Evolutionary conservation across 2,329 filamentous ascomycete species (phyloP).

Genomic region (Exophiala sp.): DNA sequence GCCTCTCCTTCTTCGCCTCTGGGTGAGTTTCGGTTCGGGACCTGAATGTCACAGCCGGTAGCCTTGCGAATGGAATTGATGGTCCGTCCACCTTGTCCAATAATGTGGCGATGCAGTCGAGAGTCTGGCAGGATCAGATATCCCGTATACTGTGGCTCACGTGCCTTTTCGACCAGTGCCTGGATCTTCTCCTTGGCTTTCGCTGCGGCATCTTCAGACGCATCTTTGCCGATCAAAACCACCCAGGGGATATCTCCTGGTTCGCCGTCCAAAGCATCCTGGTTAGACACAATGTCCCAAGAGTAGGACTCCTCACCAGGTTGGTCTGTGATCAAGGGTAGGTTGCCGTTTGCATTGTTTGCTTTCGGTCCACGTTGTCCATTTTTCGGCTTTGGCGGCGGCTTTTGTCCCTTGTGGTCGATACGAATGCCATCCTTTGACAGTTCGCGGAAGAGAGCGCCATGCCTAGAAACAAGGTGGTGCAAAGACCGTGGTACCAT

Average conservation of each 20-base stretch:
- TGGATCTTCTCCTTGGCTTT: conserved; percentile 73
- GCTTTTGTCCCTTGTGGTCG: conserved; percentile 75
- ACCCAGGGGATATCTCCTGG: conserved; percentile 66
- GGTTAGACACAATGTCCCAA: conserved; percentile 64
- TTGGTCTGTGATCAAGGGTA: conserved; percentile 90
- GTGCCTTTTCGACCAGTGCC: conserved; percentile 60
- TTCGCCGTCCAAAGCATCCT: conserved; percentile 24
- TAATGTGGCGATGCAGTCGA: conserved; percentile 79
- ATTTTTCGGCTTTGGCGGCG: conserved; percentile 62
- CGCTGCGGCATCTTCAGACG: conserved; percentile 64
- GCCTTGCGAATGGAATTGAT: conserved; percentile 90
- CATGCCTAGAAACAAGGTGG: conserved; percentile 78
- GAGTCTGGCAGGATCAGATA: conserved; percentile 89
- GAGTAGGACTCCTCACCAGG: conserved; percentile 65
- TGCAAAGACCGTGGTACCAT: conserved; percentile 76
- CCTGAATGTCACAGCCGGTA: conserved; percentile 89
- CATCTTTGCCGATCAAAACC: conserved; percentile 56
- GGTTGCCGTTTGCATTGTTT: conserved; percentile 51
- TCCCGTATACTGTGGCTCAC: conserved; percentile 56
- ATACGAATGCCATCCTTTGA: conserved; percentile 84
- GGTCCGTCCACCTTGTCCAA: conserved; percentile 80
- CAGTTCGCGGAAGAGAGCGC: conserved; percentile 86
- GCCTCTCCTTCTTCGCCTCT: conserved; percentile 60
- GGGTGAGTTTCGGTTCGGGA: conserved; percentile 70
- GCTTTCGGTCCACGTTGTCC: conserved; percentile 39